Percentiles rank a stretch among this genome's conserved stretches.
phyloP scores from a whole-genome alignment of 306 rosid genomes.

The Calophaca sinica region DNA sequence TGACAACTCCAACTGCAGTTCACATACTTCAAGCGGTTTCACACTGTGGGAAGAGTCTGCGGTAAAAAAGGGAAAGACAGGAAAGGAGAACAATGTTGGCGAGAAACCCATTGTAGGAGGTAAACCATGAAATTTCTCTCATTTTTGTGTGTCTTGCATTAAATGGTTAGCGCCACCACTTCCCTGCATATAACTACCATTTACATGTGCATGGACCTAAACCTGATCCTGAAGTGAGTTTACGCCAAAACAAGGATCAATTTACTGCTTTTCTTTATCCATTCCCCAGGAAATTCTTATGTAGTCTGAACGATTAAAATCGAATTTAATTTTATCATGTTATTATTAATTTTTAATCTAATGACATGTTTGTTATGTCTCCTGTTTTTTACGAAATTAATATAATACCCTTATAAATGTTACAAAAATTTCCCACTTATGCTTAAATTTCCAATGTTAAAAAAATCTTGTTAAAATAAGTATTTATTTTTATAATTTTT shows the following conservation, averaged over 20 bases:
- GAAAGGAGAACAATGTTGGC: constrained; percentile 79
- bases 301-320: neutral
- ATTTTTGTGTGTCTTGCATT: constrained; percentile 1
- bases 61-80: constrained; percentile 79
- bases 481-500: too few relatives aligned
- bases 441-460: neutral
- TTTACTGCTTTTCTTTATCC: neutral
- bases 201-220: constrained; percentile 18
- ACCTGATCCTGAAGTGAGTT: constrained; percentile 8
- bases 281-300: neutral
- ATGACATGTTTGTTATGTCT: neutral
- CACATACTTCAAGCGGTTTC: constrained; percentile 87
- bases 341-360: too few relatives aligned
- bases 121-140: constrained; percentile 43
- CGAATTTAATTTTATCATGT: neutral
- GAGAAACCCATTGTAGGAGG: constrained; percentile 65
- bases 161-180: constrained; percentile 19
- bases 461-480: neutral
- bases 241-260: constrained; percentile 28
- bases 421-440: neutral
- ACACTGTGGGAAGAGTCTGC: constrained; percentile 92
- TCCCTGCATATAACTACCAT: neutral
- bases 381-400: neutral
- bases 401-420: neutral
- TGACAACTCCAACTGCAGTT: constrained; percentile 84